These are phyloP conservation scores for Oryza glaberrima DNA, from an alignment of 176 grass and related monocot species.

Conservation along the genomic window DNA sequence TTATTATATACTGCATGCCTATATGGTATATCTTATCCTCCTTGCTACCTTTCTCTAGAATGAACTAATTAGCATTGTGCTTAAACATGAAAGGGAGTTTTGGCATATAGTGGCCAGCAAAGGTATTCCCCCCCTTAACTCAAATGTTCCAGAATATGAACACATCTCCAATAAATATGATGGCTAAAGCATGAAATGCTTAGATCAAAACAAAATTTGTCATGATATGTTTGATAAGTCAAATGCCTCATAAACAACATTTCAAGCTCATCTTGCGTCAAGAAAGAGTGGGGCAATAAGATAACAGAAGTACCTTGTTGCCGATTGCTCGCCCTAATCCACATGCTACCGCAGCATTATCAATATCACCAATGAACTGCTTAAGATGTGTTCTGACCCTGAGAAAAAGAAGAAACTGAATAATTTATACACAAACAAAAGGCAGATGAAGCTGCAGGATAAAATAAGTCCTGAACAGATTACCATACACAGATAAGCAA, in stretches of 20 bases:
- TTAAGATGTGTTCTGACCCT: conserved; percentile 85
- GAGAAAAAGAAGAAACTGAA: conserved; percentile 37
- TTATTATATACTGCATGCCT: background rate
- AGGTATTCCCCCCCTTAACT: background rate
- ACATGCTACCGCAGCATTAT: conserved; percentile 86
- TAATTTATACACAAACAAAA: conserved; percentile 36
- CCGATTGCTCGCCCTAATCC: conserved; percentile 84
- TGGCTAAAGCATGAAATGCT: background rate
- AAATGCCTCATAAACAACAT: background rate
- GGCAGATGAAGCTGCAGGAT: background rate
- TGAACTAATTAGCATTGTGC: background rate
- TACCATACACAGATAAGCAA: conserved; percentile 92
- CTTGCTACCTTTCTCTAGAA: background rate
- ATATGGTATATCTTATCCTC: background rate
- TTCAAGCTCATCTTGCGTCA: background rate
- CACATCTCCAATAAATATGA: background rate
- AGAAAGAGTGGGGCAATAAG: conserved; percentile 10
- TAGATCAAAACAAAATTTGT: conserved; percentile 16
- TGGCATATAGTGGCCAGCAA: background rate
- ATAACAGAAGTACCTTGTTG: conserved; percentile 70
- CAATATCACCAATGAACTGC: conserved; percentile 74
- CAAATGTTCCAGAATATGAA: background rate
- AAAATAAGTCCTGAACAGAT: conserved; percentile 22
- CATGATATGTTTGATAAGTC: background rate
- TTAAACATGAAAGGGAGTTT: conserved; percentile 9